A percentile compares a stretch with the other conserved stretches of the same genome.
Conservation (phyloP, 202 grass and related monocot genomes). For the Hordeum pubiflorum region DNA sequence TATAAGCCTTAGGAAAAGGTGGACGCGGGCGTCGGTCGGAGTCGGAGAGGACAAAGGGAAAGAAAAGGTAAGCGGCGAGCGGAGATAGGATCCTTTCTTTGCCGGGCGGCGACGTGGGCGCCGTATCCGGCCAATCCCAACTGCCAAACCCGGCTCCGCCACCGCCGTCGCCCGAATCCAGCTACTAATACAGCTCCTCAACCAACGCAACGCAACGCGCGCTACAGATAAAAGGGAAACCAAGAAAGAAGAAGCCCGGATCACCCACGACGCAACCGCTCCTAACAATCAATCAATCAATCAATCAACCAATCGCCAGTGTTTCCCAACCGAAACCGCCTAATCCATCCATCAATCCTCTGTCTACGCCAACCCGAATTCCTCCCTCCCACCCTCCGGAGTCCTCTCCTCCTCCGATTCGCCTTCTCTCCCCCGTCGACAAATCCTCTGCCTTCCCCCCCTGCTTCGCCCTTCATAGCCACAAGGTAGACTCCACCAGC, state of each 20-base stretch:
- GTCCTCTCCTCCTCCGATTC: not conserved
- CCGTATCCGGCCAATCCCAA: slow-evolving; percentile 22
- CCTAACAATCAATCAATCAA: not conserved
- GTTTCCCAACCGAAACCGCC: not conserved
- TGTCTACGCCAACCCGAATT: slow-evolving; percentile 20
- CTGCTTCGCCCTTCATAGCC: not conserved
- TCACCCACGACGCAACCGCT: slow-evolving; percentile 31
- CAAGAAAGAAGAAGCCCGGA: not conserved
- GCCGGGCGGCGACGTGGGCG: slow-evolving; percentile 13
- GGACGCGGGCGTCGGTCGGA: not conserved
- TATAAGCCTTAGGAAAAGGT: not conserved
- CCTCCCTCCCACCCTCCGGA: slow-evolving; percentile 9
- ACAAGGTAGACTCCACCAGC: not conserved
- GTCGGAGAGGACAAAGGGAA: not conserved
- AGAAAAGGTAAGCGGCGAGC: not conserved
- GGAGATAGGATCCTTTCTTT: not conserved
- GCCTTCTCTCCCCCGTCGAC: not conserved
- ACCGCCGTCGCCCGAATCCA: slow-evolving; percentile 28
- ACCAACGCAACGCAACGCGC: slow-evolving; percentile 30
- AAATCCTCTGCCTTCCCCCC: not conserved
- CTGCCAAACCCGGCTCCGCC: not conserved
- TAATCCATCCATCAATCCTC: slow-evolving; percentile 15
- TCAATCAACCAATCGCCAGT: not conserved
- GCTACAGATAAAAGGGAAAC: not conserved
- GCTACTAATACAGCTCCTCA: not conserved